Conservation (phyloP, 208 protist species). For the Trypanosoma cruzi region DNA sequence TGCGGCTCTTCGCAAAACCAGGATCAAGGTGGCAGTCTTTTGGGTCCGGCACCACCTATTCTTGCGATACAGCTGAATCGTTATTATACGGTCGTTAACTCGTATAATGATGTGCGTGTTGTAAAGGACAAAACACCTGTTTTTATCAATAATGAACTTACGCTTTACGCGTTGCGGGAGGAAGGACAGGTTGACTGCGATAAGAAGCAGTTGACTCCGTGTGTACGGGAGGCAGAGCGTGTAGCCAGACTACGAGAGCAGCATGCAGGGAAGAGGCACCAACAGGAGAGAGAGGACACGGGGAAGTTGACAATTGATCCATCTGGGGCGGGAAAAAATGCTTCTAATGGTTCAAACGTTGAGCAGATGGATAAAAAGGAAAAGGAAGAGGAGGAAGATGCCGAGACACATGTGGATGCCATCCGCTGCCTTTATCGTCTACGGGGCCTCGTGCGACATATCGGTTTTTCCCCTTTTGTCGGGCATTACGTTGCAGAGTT, state of each 20-base stretch:
- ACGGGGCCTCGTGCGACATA: conserved; percentile 50
- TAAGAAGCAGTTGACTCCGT: conserved; percentile 21
- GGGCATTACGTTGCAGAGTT: conserved; percentile 79
- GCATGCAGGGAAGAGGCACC: background rate
- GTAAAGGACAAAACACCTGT: conserved; percentile 41
- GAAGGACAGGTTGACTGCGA: conserved; percentile 25
- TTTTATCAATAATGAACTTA: conserved; percentile 31
- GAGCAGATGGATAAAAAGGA: conserved; percentile 1
- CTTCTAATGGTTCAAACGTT: background rate
- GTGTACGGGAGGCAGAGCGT: conserved; percentile 18
- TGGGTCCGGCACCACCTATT: conserved; percentile 46
- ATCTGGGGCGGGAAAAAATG: background rate
- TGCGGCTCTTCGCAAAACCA: conserved; percentile 42
- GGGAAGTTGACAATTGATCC: background rate
- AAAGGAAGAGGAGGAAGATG: conserved; percentile 11
- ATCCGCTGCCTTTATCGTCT: conserved; percentile 44
- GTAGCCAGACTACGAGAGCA: background rate
- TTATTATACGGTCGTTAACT: conserved; percentile 38
- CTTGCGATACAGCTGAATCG: conserved; percentile 80
- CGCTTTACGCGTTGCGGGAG: conserved; percentile 30
- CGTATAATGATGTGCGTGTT: conserved; percentile 19
- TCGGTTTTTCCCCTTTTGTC: conserved; percentile 42
- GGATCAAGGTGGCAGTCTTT: conserved; percentile 71
- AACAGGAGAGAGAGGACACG: background rate
- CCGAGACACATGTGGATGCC: conserved; percentile 19